Evolutionary conservation across 2,329 filamentous ascomycete species (phyloP), one percentile per base, ranked within the genome.

Genomic region (Tolypocladium capitatum): DNA sequence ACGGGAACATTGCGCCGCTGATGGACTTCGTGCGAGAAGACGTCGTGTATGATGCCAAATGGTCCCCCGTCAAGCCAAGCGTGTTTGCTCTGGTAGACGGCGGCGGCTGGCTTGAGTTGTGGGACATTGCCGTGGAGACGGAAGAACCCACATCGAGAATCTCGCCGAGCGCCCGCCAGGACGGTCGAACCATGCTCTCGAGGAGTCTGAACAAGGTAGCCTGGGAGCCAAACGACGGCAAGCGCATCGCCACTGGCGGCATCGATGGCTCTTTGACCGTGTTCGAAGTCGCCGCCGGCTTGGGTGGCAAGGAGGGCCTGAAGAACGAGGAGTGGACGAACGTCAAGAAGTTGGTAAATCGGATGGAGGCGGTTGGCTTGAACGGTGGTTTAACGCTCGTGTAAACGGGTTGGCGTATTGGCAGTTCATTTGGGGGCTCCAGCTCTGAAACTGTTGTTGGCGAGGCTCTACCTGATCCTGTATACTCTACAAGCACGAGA

Each of bases 61-160:
- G 94, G 94, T 94, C 88, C 14, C 92, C 92, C 0, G 79, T 92
- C 54, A 91, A 92, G 63, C 92, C 92, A 0, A 90, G 89, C 34
- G 86, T 98, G 9, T 98, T 98, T 66, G 88, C 87, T 1, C 80
- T 94, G 20, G 92, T 97, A 2, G 94, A 98, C 57, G 92, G 92
- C 32, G 87, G 86, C 2, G 94, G 92, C 30, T 86, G 82, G 65
- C 73, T 98, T 18, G 94, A 98, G 67, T 75, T 98, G 45, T 98
- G 92, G 87, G 94, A 98, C 61, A 78, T 98, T 46, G 91, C 86
- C 13, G 77, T 90, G 20, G 90, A 96, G 65, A 89, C 85, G 1
- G 92, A 98, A 68, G 87, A 97, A 43, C 92, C 92, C 0, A 81
- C 94, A 1, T 85, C 87, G 45, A 83, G 84, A 54, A 84, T 89